Evolutionary conservation across 2,329 filamentous ascomycete genomes (phyloP).

Genomic region (Neonectria hederae): DNA sequence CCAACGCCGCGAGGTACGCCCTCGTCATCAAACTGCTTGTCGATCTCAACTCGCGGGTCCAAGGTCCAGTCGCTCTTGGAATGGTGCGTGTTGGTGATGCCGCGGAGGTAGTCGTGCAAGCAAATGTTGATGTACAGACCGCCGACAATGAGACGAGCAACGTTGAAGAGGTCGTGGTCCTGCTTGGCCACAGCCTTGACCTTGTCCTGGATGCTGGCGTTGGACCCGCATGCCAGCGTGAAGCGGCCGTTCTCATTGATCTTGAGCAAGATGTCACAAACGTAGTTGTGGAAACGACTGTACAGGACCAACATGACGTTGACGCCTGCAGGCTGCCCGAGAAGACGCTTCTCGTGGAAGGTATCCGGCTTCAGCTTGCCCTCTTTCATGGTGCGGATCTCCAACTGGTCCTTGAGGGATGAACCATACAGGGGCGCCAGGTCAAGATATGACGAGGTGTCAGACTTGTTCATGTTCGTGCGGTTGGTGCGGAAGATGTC

Average conservation of each 20-base stretch:
- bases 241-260: conserved; percentile 76
- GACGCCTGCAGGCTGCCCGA: conserved; percentile 75
- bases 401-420: conserved; percentile 68
- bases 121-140: neutral
- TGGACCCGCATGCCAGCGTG: conserved; percentile 22
- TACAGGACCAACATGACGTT: conserved; percentile 74
- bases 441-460: conserved; percentile 80
- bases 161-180: conserved; percentile 66
- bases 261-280: conserved; percentile 66
- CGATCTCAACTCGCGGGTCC: conserved; percentile 24
- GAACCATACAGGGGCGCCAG: conserved; percentile 78
- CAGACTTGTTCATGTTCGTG: conserved; percentile 68
- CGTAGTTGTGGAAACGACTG: conserved; percentile 75
- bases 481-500: conserved; percentile 58
- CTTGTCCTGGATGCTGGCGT: conserved; percentile 38
- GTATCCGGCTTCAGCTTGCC: conserved; percentile 78
- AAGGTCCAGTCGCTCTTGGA: neutral
- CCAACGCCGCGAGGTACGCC: neutral
- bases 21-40: conserved; percentile 16
- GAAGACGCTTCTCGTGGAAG: conserved; percentile 71
- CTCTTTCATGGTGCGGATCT: conserved; percentile 69
- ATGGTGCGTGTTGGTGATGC: neutral
- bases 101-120: neutral
- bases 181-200: conserved; percentile 52
- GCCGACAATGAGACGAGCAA: conserved; percentile 52